Percentiles rank a stretch among this genome's conserved stretches.
These are phyloP conservation scores for Penicillium sp. DNA, from an alignment of 2,329 filamentous ascomycete genomes.

Conservation along the genomic window DNA sequence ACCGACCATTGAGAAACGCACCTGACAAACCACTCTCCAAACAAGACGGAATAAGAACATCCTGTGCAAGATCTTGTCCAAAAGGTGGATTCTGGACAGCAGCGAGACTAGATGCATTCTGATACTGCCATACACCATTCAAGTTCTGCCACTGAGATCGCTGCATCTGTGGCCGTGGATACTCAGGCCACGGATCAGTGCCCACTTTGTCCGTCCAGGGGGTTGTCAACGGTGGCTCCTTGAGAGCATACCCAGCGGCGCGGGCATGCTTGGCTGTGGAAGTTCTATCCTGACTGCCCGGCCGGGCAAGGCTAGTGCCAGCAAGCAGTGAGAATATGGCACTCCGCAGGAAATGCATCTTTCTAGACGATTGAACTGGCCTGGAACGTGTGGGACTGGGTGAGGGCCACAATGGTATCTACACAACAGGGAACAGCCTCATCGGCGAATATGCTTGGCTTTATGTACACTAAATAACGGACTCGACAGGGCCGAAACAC, in stretches of 20 bases:
- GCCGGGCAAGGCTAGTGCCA: conserved; percentile 10
- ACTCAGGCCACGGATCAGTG: conserved; percentile 52
- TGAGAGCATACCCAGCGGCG: conserved; percentile 35
- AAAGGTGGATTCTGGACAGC: conserved; percentile 48
- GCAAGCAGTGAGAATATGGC: conserved; percentile 12
- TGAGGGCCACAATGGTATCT: not conserved
- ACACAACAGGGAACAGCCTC: not conserved
- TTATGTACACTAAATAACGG: not conserved
- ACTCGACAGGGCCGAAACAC: not conserved
- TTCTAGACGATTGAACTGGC: not conserved
- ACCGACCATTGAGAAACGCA: conserved; percentile 4
- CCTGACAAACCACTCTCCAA: conserved; percentile 56
- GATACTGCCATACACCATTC: conserved; percentile 51
- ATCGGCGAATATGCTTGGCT: not conserved
- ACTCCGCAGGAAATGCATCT: conserved; percentile 15
- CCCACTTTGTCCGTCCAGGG: conserved; percentile 50
- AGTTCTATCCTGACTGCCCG: not conserved
- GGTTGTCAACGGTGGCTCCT: conserved; percentile 45
- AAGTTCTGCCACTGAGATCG: conserved; percentile 51
- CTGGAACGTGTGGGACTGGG: not conserved
- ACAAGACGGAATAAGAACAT: conserved; percentile 56
- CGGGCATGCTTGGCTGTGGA: conserved; percentile 11
- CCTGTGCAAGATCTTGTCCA: conserved; percentile 40
- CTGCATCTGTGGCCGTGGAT: conserved; percentile 49
- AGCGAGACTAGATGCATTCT: conserved; percentile 38